Percentiles rank a stretch among this genome's conserved stretches.
Evolutionary conservation across 2,329 filamentous ascomycete species (phyloP).

Genomic region (Stagonosporopsis chrysanthemi): DNA sequence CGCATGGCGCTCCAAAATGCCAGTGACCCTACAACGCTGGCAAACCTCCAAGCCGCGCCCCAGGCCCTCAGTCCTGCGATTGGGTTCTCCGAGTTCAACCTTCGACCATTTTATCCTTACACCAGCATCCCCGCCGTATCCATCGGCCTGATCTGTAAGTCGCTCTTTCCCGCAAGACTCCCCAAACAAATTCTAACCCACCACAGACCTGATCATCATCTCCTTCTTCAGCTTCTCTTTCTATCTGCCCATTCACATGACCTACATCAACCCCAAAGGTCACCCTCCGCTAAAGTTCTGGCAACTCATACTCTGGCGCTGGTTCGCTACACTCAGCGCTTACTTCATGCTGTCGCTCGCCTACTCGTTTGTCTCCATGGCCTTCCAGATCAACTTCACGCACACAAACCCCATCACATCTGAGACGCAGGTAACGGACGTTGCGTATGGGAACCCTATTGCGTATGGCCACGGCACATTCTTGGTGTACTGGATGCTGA

Average conservation of each 20-base stretch:
- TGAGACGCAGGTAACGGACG: slow-evolving; percentile 52
- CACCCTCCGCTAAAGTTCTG: slow-evolving; percentile 66
- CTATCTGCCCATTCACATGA: slow-evolving; percentile 68
- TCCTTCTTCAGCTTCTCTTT: slow-evolving; percentile 72
- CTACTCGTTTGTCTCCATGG: slow-evolving; percentile 69
- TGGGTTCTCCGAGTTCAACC: slow-evolving; percentile 63
- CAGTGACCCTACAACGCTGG: slow-evolving; percentile 48
- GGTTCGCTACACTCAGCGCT: slow-evolving; percentile 61
- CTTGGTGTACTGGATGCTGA: slow-evolving; percentile 69
- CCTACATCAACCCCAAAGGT: slow-evolving; percentile 62
- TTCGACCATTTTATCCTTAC: slow-evolving; percentile 66
- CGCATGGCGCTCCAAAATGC: slow-evolving; percentile 52
- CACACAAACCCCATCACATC: slow-evolving; percentile 53
- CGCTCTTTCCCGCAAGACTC: not conserved
- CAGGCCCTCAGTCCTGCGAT: slow-evolving; percentile 65
- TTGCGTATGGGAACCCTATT: slow-evolving; percentile 54
- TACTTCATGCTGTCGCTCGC: slow-evolving; percentile 69
- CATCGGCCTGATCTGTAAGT: slow-evolving; percentile 66
- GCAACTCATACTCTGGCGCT: slow-evolving; percentile 67
- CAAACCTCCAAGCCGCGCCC: slow-evolving; percentile 57
- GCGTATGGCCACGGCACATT: slow-evolving; percentile 67
- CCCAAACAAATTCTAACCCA: not conserved
- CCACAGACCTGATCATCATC: slow-evolving; percentile 66
- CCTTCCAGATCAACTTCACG: slow-evolving; percentile 68
- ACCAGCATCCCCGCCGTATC: slow-evolving; percentile 64